These are phyloP conservation scores for Coemansia reversa DNA, from an alignment of 192 early-diverging fungal genomes.

Conservation along the genomic window DNA sequence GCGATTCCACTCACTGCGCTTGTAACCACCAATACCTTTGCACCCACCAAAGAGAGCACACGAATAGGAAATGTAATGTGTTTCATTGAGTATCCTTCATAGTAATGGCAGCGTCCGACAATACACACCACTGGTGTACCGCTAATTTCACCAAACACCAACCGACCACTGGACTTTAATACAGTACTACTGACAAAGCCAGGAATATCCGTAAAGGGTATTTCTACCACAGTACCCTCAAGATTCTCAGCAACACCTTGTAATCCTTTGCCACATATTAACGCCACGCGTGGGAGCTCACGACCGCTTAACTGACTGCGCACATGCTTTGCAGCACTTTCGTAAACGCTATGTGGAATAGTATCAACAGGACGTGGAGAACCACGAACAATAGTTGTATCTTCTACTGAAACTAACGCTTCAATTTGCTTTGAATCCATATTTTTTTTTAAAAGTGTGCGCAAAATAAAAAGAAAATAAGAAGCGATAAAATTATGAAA, in stretches of 20 bases:
- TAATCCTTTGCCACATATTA: constrained; percentile 84
- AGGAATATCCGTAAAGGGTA: constrained; percentile 80
- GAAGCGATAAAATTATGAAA: too few species aligned
- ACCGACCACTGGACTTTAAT: constrained; percentile 32
- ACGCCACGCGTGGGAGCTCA: constrained; percentile 63
- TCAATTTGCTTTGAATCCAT: too few species aligned
- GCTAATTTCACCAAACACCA: constrained; percentile 82
- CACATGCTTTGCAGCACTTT: constrained; percentile 53
- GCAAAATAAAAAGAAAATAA: too few species aligned
- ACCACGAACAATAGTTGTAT: neutral
- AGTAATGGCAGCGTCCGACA: constrained; percentile 88
- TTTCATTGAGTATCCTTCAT: constrained; percentile 82
- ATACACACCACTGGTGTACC: constrained; percentile 74
- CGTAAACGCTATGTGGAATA: constrained; percentile 55
- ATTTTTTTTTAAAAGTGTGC: too few species aligned
- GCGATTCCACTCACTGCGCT: constrained; percentile 87
- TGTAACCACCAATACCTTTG: constrained; percentile 73
- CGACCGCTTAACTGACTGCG: constrained; percentile 35
- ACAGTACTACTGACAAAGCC: constrained; percentile 75
- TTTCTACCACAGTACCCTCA: constrained; percentile 58
- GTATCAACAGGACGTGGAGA: constrained; percentile 44
- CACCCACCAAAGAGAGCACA: constrained; percentile 80
- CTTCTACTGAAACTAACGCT: neutral
- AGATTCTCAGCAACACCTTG: constrained; percentile 76
- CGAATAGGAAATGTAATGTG: constrained; percentile 84